Percentiles rank a stretch among this genome's conserved stretches.
Evolutionary conservation across 805 yeast genomes (phyloP).

Genomic region (Ogataea pini): DNA sequence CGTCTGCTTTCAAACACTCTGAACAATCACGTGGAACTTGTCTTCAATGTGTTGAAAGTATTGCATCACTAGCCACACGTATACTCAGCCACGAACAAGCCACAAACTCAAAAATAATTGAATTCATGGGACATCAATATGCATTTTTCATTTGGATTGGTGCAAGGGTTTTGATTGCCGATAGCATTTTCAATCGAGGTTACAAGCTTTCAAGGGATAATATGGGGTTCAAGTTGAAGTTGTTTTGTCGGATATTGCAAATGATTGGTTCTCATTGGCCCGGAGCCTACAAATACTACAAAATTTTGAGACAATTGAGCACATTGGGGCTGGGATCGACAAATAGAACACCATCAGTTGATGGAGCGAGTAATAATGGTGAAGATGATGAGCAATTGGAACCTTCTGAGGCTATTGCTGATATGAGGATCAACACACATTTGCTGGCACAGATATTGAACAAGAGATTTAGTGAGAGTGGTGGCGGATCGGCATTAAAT

Average conservation of each 20-base stretch:
- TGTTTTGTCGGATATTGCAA: slow-evolving; percentile 15
- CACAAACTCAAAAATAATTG: slow-evolving; percentile 2
- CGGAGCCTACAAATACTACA: slow-evolving; percentile 31
- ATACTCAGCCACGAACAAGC: slow-evolving; percentile 7
- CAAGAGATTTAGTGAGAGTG: slow-evolving; percentile 18
- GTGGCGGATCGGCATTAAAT: background rate
- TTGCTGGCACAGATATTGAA: slow-evolving; percentile 33
- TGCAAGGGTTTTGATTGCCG: slow-evolving; percentile 35
- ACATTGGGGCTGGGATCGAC: slow-evolving; percentile 23
- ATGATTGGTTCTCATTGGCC: slow-evolving; percentile 32
- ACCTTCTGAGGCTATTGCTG: slow-evolving; percentile 39
- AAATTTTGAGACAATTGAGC: slow-evolving; percentile 30
- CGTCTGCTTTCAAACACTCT: slow-evolving; percentile 24
- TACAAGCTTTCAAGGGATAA: slow-evolving; percentile 6
- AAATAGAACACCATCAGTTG: slow-evolving; percentile 13
- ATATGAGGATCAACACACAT: slow-evolving; percentile 36
- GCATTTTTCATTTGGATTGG: slow-evolving; percentile 37
- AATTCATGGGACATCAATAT: slow-evolving; percentile 34
- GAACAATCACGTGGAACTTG: slow-evolving; percentile 23
- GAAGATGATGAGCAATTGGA: slow-evolving; percentile 35
- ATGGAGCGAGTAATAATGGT: slow-evolving; percentile 19
- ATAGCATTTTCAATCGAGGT: slow-evolving; percentile 22
- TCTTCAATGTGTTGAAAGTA: slow-evolving; percentile 15
- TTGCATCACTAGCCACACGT: slow-evolving; percentile 15
- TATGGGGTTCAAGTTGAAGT: slow-evolving; percentile 7